Base-by-base conservation (phyloP, 768 basidiomycete genomes). In the Tylopilus vinaceipallidus region DNA sequence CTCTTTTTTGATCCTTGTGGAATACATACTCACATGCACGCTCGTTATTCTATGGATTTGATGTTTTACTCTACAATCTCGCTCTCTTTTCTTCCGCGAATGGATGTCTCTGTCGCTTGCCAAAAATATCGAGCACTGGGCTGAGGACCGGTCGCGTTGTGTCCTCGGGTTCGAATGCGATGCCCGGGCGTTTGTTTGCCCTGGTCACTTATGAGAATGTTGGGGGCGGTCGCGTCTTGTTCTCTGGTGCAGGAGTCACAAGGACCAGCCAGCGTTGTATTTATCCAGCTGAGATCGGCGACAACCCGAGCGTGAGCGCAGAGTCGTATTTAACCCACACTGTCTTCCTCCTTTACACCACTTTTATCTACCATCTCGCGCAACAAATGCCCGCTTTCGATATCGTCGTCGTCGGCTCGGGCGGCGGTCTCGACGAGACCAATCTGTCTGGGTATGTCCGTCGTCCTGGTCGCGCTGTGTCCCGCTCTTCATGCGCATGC, bases 401-500 rank as follows among this genome's bases (percentile, higher is more conserved):
- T 65, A 61, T 92, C 56, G 71, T 91, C 51, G 86, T 88, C 57
- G 82, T 92, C 32, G 95, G 85, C 41, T 81, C 83, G 58, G 91
- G 93, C 49, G 95, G 95, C 38, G 95, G 95, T 42, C 92, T 91
- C 8, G 79, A 86, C 58, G 95, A 98, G 69, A 86, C 84, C 20
- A 90, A 98, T 71, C 70, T 97, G 54, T 91, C 89, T 23, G 86
- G 82, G 93, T 92, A 65, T 57, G 85, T 77, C 38, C 2, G 17
- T 16, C 34, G 3, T 35, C 7, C 4, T 17, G 10, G 10, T 16
- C 22, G 1, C 20, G 9, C 40, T 32, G 7, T 36, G 17, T 36
- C 23, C 43, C 55, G n/a, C 46, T 38, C 29, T 42, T 36, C 51
- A 55, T 58, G 19, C 53, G 56, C 51, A 51, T 38, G 23, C 41